Percentiles rank a stretch among this genome's conserved stretches.
Evolutionary conservation across 805 yeast species (phyloP).

Genomic region (Kazachstania viticola): DNA sequence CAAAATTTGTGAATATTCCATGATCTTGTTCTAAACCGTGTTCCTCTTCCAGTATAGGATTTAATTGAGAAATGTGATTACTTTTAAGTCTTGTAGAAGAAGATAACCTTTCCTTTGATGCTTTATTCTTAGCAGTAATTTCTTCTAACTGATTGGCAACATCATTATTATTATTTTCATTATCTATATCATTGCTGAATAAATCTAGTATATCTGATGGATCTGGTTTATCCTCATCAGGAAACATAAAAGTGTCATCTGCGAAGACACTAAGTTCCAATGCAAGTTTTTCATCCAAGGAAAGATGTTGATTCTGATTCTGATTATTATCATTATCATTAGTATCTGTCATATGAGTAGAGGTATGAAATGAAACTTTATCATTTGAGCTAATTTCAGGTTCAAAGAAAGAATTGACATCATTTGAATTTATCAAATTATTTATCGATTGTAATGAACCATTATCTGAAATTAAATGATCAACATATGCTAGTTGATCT

Average conservation of each 20-base stretch:
- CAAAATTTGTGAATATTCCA: neutral
- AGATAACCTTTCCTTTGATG: neutral
- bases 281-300: conserved; percentile 20
- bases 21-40: neutral
- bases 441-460: neutral
- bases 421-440: too few species aligned
- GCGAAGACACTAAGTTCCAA: conserved; percentile 72
- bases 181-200: too few species aligned
- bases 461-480: conserved; percentile 46
- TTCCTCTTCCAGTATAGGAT: neutral
- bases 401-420: too few species aligned
- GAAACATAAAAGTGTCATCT: conserved; percentile 66
- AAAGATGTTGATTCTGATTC: too few species aligned
- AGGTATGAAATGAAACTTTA: too few species aligned
- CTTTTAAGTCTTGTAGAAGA: too few species aligned
- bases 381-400: neutral
- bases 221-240: conserved; percentile 54
- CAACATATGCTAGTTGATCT: conserved; percentile 73
- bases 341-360: too few species aligned
- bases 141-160: neutral
- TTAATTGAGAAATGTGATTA: too few species aligned
- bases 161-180: too few species aligned
- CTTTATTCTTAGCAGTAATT: too few species aligned
- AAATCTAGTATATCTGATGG: too few species aligned
- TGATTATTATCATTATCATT: neutral